Percentiles rank a stretch among this genome's conserved stretches.
These are phyloP conservation scores for Hyphodiscus sp. DNA, from an alignment of 2,329 filamentous ascomycete species.

Conservation along the genomic window DNA sequence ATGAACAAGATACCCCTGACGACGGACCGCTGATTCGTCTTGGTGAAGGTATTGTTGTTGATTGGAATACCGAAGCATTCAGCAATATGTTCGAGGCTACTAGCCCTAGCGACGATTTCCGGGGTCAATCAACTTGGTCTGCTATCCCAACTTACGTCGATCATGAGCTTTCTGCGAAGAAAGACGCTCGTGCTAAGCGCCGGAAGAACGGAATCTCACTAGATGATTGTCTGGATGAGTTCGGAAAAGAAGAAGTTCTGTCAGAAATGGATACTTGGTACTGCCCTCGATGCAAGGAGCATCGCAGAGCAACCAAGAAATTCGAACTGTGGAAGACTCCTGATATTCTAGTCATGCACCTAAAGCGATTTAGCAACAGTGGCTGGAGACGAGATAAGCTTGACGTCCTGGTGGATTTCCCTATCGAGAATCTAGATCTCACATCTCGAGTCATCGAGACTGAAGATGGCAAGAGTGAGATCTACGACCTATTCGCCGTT, in stretches of 20 bases:
- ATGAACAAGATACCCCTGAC: slow-evolving; percentile 29
- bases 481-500: slow-evolving; percentile 91
- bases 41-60: slow-evolving; percentile 78
- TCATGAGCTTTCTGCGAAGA: slow-evolving; percentile 57
- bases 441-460: slow-evolving; percentile 71
- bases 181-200: slow-evolving; percentile 56
- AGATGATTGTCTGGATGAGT: slow-evolving; percentile 89
- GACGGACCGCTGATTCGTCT: slow-evolving; percentile 66
- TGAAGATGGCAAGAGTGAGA: slow-evolving; percentile 72
- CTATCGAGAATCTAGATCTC: slow-evolving; percentile 79
- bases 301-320: slow-evolving; percentile 88
- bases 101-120: slow-evolving; percentile 39
- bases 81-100: slow-evolving; percentile 58
- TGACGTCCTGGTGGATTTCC: slow-evolving; percentile 86
- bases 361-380: slow-evolving; percentile 90
- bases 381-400: slow-evolving; percentile 83
- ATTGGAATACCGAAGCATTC: slow-evolving; percentile 70
- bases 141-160: slow-evolving; percentile 45
- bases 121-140: slow-evolving; percentile 54
- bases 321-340: slow-evolving; percentile 96
- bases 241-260: slow-evolving; percentile 86
- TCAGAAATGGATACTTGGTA: slow-evolving; percentile 98
- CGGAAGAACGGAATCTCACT: slow-evolving; percentile 73
- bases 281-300: slow-evolving; percentile 91
- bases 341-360: slow-evolving; percentile 88